Base-by-base conservation (phyloP, 176 grass and related monocot species). In the Aegilops umbellulata region DNA sequence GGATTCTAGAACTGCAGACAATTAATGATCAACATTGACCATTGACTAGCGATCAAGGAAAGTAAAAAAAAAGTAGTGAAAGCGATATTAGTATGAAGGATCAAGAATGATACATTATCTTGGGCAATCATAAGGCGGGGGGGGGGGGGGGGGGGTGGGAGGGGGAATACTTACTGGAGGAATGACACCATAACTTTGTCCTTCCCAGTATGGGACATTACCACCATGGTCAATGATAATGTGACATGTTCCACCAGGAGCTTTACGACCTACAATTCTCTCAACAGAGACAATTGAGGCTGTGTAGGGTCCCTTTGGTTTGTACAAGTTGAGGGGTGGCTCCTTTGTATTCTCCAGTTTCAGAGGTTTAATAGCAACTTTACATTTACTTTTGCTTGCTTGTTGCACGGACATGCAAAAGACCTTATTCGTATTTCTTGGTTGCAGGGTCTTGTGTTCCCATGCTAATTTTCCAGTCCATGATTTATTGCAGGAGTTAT, bases 141-240 rank as follows among this genome's bases (percentile, higher is more conserved):
- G 5, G 49, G 16, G 49, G 49, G 1, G 49, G 46, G 14, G 5
- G 49, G 16, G 49, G 49, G 1, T 16, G n/a, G n/a, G n/a, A n/a
- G n/a, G n/a, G n/a, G 47, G 24, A 41, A 35, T 51, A 85, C 85
- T 85, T 61, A 95, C 96, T 8, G 93, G 96, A 82, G 96, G 96
- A 92, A 98, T 98, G 63, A 98, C 78, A 2, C 92, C 93, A 38
- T 94, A 98, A 42, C 92, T 98, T 80, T 98, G 96, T 30, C 96
- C 96, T 91, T 98, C 96, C 96, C 93, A 95, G 47, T 95, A 98
- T 51, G 96, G 96, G 32, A 95, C 96, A 63, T 95, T 91, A 61
- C 92, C 96, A 38, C 90, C 93, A 88, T 98, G 93, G 86, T 95
- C 90, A 84, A 98, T 95, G 27, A 98, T 86, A 86, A 98, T 86